phyloP scores from a whole-genome alignment of 2,329 filamentous ascomycete genomes.

The Lomentospora prolificans region DNA sequence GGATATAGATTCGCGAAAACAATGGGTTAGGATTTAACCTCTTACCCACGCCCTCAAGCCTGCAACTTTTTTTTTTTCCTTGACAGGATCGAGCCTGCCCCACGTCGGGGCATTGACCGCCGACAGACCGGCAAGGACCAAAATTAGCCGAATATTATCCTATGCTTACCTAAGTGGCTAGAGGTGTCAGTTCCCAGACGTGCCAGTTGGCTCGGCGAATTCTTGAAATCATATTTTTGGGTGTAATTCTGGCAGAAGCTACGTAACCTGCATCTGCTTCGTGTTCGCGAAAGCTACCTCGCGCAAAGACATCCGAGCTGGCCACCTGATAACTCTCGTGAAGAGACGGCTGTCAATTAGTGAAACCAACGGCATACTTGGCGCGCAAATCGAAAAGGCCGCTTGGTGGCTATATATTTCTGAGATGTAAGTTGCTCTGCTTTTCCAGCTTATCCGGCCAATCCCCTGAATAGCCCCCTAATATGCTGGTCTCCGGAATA shows the following conservation, averaged over 20 bases:
- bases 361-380: too few species aligned
- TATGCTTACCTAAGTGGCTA: neutral
- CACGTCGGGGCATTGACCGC: neutral
- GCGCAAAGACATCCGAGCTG: neutral
- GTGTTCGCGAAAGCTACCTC: neutral
- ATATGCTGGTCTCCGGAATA: neutral
- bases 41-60: neutral
- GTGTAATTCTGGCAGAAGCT: neutral
- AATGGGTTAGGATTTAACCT: conserved; percentile 9
- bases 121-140: neutral
- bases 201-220: neutral
- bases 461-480: neutral
- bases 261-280: conserved; percentile 1
- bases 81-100: neutral
- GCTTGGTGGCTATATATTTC: too few species aligned
- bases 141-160: neutral
- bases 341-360: too few species aligned
- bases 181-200: too few species aligned
- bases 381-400: too few species aligned
- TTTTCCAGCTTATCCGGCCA: neutral
- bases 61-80: neutral
- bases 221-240: neutral
- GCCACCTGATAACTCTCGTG: too few species aligned
- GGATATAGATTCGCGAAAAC: conserved; percentile 14
- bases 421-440: too few species aligned